Base-by-base conservation (phyloP, 768 basidiomycete species). In the Leccinum disarticulatum region DNA sequence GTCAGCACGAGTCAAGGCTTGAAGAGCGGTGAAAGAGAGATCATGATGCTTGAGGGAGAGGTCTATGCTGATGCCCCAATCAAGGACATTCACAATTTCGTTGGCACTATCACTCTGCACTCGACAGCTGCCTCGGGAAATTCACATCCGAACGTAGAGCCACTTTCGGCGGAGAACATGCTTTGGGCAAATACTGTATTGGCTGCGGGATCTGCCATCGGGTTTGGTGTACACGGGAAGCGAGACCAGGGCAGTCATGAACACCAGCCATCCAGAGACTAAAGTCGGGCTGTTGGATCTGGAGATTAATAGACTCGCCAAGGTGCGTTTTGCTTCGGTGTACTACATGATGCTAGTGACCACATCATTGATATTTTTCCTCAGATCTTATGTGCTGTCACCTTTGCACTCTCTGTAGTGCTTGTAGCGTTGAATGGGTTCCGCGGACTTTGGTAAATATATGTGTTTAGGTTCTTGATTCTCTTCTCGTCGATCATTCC, bases 401-500 rank as follows among this genome's bases (percentile, higher is more conserved):
- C 97, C 0, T 96, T 99, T 67, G 90, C 84, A 1, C 80, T 98
- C 2, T 97, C 95, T 0, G 74, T 99, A 30, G 86, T 90, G 36
- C 87, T 98, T 25, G 97, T 98, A 10, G 97, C 95, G 0, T 74
- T 98, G 60, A 98, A 98, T 67, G 95, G 96, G 14, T 99, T 98
- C 79, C 80, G 96, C 22, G 96, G 97, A 4, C 81, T 84, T 51
- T 98, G 96, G 93, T 96, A 94, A 71, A 88, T 98, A 64, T 98
- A 98, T 69, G 88, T 98, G 31, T 90, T 98, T 76, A 85, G 97
- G 19, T 99, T 99, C 74, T 80, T 99, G 55, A 98, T 99, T 69
- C 81, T 99, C 22, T 99, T 98, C 77, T 98, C 96, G 52, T 96
- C 94, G 30, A 99, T 99, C 73, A 98, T 99, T 69, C 96, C 97